Evolutionary conservation across 805 yeast genomes (phyloP).

Genomic region (Limtongia smithiae): DNA sequence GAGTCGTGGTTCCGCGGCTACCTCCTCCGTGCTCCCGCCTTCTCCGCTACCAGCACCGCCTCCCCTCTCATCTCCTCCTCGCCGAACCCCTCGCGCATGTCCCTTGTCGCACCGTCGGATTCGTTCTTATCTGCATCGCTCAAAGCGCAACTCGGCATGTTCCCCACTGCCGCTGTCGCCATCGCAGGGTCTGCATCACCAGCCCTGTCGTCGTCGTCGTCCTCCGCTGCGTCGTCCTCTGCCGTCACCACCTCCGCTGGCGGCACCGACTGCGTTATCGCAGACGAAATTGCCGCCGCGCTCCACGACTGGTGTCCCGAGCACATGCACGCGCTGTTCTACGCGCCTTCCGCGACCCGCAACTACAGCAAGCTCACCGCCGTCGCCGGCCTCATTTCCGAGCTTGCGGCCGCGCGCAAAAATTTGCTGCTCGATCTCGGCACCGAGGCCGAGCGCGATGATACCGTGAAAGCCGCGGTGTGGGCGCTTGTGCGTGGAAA

Average conservation of each 20-base stretch:
- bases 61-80: constrained; percentile 7
- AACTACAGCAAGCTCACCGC: constrained; percentile 32
- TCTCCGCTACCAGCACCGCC: constrained; percentile 47
- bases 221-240: not conserved
- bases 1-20: constrained; percentile 77
- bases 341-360: constrained; percentile 22
- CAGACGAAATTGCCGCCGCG: constrained; percentile 35
- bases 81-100: constrained; percentile 36
- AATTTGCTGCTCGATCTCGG: constrained; percentile 32
- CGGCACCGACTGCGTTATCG: constrained; percentile 15
- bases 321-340: constrained; percentile 32
- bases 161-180: constrained; percentile 32
- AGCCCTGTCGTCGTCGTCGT: not conserved
- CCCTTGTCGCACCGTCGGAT: constrained; percentile 31
- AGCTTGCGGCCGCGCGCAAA: constrained; percentile 33
- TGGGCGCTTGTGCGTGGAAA: constrained; percentile 35
- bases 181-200: constrained; percentile 32
- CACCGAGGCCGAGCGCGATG: constrained; percentile 33
- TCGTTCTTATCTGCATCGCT: too few species aligned
- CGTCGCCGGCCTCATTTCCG: constrained; percentile 31
- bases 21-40: constrained; percentile 38
- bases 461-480: constrained; percentile 34
- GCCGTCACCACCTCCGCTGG: constrained; percentile 13
- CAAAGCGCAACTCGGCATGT: constrained; percentile 33
- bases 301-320: constrained; percentile 36